A percentile compares a stretch with the other conserved stretches of the same genome.
Conservation (phyloP, 2,329 filamentous ascomycete genomes). For the Aciculosporium take region DNA sequence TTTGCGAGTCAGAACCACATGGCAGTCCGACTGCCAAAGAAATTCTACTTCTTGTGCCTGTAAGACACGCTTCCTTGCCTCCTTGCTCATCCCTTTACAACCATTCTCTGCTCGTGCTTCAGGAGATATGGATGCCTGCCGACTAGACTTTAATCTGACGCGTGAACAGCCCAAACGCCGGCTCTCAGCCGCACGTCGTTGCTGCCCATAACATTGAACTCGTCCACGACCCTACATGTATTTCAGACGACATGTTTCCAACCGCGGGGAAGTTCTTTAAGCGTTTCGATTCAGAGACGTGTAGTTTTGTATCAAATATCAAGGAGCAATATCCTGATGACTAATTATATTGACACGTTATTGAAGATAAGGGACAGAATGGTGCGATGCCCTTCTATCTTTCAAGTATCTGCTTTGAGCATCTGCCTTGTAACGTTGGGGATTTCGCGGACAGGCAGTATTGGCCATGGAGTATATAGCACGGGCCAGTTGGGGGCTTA, state of each 20-base stretch:
- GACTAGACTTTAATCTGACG: background rate
- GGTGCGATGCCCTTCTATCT: background rate
- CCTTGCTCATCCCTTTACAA: background rate
- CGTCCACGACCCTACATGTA: slow-evolving; percentile 31
- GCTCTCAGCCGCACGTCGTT: slow-evolving; percentile 20
- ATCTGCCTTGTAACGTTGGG: background rate
- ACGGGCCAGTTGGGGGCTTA: background rate
- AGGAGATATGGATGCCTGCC: background rate
- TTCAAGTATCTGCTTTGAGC: background rate
- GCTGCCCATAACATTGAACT: slow-evolving; percentile 65
- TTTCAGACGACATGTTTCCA: slow-evolving; percentile 45
- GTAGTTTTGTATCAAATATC: slow-evolving; percentile 68
- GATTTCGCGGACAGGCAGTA: background rate
- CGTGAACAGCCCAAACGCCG: slow-evolving; percentile 16
- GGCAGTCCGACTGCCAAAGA: slow-evolving; percentile 15
- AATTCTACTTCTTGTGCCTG: slow-evolving; percentile 69
- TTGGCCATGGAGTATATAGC: background rate
- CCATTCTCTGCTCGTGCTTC: background rate
- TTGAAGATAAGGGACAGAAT: background rate
- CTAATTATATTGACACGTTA: slow-evolving; percentile 25
- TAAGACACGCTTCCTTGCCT: slow-evolving; percentile 33
- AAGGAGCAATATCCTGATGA: slow-evolving; percentile 77
- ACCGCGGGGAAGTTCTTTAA: slow-evolving; percentile 80
- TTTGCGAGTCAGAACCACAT: slow-evolving; percentile 7
- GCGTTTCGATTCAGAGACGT: slow-evolving; percentile 54